phyloP scores from a whole-genome alignment of 78 protist species.

The Anaeramoeba flamelloides region DNA sequence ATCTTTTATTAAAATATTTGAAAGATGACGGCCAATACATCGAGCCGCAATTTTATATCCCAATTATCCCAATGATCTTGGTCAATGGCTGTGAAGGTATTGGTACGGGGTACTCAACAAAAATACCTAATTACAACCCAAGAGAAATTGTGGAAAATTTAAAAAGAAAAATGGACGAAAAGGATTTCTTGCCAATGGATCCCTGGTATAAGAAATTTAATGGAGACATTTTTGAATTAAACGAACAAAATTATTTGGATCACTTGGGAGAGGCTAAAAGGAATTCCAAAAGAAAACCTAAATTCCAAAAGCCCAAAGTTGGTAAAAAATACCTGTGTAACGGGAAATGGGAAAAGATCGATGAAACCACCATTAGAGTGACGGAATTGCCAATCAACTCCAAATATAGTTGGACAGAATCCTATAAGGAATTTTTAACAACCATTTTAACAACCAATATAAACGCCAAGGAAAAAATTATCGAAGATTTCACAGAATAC shows the following conservation, averaged over 20 bases:
- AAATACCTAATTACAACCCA: conserved; percentile 75
- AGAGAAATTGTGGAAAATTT: conserved; percentile 46
- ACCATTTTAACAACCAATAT: background rate
- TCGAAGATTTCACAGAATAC: conserved; percentile 49
- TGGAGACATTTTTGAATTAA: conserved; percentile 49
- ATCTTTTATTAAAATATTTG: conserved; percentile 54
- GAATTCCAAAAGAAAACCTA: background rate
- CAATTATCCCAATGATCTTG: conserved; percentile 86
- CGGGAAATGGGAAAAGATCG: background rate
- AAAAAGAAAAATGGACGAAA: conserved; percentile 21
- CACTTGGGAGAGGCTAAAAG: background rate
- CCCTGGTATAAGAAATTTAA: conserved; percentile 86
- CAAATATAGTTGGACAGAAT: background rate
- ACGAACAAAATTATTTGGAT: background rate
- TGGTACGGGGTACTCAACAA: conserved; percentile 77
- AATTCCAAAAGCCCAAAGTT: too few species aligned
- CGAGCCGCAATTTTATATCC: conserved; percentile 64
- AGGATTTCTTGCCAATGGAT: conserved; percentile 28
- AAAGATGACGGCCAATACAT: conserved; percentile 74
- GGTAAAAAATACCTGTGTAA: background rate
- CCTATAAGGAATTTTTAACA: background rate
- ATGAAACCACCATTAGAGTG: background rate
- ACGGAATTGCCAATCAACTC: background rate
- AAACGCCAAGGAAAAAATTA: background rate
- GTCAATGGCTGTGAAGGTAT: conserved; percentile 91